Conservation (phyloP, 169 alveolate genomes). For the Eimeria tenella region DNA sequence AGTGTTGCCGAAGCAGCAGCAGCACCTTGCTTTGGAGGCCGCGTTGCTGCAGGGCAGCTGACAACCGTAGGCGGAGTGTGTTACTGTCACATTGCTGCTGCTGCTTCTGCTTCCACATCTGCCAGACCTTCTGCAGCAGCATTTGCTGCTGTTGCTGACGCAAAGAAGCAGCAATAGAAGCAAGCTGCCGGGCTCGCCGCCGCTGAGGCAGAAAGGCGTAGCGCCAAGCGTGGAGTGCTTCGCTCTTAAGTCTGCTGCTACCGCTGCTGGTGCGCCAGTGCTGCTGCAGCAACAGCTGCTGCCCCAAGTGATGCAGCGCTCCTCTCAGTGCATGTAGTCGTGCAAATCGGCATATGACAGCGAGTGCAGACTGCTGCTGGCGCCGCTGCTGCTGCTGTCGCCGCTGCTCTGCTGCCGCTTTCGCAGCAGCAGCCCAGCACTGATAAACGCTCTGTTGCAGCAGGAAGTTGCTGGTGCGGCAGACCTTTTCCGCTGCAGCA, state of each 20-base stretch:
- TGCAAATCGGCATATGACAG: neutral
- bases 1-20: neutral
- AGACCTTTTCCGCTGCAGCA: neutral
- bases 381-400: constrained; percentile 26
- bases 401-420: neutral
- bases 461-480: neutral
- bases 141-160: constrained; percentile 40
- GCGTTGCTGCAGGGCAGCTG: constrained; percentile 6
- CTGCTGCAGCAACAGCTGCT: constrained; percentile 46
- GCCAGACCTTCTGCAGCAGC: constrained; percentile 12
- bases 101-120: constrained; percentile 44
- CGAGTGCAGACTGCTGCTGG: neutral
- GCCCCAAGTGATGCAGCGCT: neutral
- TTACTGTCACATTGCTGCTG: neutral
- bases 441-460: neutral
- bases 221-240: constrained; percentile 27
- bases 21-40: neutral
- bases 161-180: constrained; percentile 16
- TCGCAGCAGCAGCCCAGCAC: neutral
- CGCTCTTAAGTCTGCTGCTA: neutral
- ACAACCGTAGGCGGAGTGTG: constrained; percentile 33
- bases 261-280: constrained; percentile 58
- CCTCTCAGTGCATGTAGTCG: constrained; percentile 9
- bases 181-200: neutral
- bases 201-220: constrained; percentile 23